These are phyloP conservation scores for Kwoniella europaea DNA, from an alignment of 768 basidiomycete species.

Conservation along the genomic window DNA sequence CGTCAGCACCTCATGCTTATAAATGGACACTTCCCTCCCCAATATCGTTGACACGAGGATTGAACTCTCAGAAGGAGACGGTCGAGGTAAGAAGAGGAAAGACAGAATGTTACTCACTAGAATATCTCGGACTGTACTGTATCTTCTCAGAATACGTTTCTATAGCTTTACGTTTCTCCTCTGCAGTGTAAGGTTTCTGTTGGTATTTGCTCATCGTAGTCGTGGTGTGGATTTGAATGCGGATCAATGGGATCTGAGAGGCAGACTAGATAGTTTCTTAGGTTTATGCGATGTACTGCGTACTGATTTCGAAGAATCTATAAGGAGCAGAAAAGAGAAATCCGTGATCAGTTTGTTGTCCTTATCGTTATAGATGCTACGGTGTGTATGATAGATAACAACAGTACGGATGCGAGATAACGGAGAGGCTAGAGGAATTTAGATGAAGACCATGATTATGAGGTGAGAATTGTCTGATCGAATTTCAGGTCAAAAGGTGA, in stretches of 20 bases:
- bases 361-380: neutral
- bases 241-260: too few species aligned
- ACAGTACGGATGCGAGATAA: neutral
- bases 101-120: conserved; percentile 44
- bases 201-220: conserved; percentile 44
- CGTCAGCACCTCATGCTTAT: neutral
- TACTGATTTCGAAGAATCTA: too few species aligned
- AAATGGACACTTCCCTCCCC: too few species aligned
- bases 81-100: neutral
- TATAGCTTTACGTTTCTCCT: conserved; percentile 49
- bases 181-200: conserved; percentile 43
- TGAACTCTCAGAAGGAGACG: neutral
- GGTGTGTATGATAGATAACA: neutral
- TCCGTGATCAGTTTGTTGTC: too few species aligned
- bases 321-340: too few species aligned
- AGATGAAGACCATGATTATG: neutral
- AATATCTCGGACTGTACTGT: conserved; percentile 46
- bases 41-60: too few species aligned
- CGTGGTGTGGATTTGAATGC: too few species aligned
- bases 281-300: conserved; percentile 4
- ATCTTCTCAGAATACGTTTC: conserved; percentile 51
- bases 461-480: neutral
- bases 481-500: neutral
- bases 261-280: neutral
- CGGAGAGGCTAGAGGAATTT: neutral